phyloP scores from a whole-genome alignment of 1,284 basidiomycete genomes.

The Somion occarium region DNA sequence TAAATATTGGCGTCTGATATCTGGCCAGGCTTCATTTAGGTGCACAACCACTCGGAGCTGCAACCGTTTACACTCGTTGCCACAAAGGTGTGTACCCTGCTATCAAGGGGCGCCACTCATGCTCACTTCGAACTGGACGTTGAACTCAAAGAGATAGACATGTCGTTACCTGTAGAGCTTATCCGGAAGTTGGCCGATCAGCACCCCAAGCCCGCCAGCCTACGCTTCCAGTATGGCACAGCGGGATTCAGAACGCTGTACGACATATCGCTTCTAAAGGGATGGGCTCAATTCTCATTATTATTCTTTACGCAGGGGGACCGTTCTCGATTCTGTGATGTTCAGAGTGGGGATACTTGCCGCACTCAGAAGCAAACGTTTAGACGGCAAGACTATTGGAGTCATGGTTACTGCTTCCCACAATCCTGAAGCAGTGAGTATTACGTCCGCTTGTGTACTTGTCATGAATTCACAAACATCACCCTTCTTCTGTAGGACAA shows the following conservation, averaged over 20 bases:
- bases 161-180: constrained; percentile 11
- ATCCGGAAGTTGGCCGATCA: constrained; percentile 47
- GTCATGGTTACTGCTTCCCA: constrained; percentile 99
- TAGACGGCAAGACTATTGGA: constrained; percentile 89
- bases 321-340: constrained; percentile 84
- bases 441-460: too few species aligned
- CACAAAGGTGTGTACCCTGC: too few species aligned
- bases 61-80: too few species aligned
- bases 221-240: constrained; percentile 86
- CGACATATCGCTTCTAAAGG: background rate
- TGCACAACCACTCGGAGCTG: too few species aligned
- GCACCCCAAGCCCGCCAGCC: constrained; percentile 59
- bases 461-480: constrained; percentile 6
- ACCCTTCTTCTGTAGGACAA: constrained; percentile 69
- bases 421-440: constrained; percentile 86
- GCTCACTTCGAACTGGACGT: too few species aligned
- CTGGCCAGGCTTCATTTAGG: too few species aligned
- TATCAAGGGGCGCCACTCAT: too few species aligned
- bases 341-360: constrained; percentile 93
- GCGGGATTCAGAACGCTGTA: constrained; percentile 93
- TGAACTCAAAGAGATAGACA: too few species aligned
- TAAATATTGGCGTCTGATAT: too few species aligned
- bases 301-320: constrained; percentile 49
- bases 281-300: background rate
- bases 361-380: constrained; percentile 83